Evolutionary conservation across 1,284 basidiomycete species (phyloP).

Genomic region (Ganoderma boninense): DNA sequence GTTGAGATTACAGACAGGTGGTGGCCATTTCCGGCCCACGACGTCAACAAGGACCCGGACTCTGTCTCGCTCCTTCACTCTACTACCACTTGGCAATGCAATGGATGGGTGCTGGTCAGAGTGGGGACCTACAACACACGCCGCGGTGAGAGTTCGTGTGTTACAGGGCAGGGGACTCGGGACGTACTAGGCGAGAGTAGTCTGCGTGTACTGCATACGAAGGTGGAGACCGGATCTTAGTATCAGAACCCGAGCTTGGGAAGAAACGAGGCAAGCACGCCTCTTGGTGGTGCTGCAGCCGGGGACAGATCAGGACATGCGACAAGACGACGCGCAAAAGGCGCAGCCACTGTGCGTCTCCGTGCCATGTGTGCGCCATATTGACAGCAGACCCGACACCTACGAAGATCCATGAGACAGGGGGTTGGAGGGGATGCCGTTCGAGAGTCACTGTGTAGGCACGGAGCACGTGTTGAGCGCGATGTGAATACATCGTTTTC

Average conservation of each 20-base stretch:
- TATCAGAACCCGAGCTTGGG: constrained; percentile 11
- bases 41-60: constrained; percentile 29
- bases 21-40: constrained; percentile 28
- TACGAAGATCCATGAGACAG: background rate
- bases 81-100: constrained; percentile 18
- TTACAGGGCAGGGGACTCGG: constrained; percentile 5
- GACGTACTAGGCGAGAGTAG: constrained; percentile 37
- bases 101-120: constrained; percentile 9
- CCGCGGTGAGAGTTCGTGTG: background rate
- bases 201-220: constrained; percentile 33
- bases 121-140: constrained; percentile 10
- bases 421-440: constrained; percentile 24
- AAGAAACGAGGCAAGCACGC: constrained; percentile 31
- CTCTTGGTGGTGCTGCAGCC: constrained; percentile 36
- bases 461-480: constrained; percentile 23
- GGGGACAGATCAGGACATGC: constrained; percentile 37
- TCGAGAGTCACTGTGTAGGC: constrained; percentile 9
- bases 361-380: constrained; percentile 18
- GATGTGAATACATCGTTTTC: constrained; percentile 36
- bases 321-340: constrained; percentile 25
- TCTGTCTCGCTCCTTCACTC: constrained; percentile 36
- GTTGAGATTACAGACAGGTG: constrained; percentile 32
- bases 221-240: constrained; percentile 21
- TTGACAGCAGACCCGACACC: constrained; percentile 15
- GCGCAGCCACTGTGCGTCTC: constrained; percentile 23